Base-by-base conservation (phyloP, 192 early-diverging fungal genomes). In the Bifiguratus adelaidae region DNA sequence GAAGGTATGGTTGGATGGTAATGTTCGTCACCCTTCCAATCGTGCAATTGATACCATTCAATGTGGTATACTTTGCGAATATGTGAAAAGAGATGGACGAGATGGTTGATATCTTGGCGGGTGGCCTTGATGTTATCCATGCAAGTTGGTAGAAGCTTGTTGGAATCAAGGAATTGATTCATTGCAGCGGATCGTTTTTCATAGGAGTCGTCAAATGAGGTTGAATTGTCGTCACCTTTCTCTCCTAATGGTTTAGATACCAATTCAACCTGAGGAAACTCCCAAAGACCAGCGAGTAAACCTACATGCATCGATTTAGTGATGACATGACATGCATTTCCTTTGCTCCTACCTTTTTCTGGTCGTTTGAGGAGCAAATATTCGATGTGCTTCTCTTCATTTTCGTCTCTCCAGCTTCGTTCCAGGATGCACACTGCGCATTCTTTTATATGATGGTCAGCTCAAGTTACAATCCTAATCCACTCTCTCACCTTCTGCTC, bases 211-310 rank as follows among this genome's bases (percentile, higher is more conserved):
- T 41, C 37, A n/a, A n/a, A n/a, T n/a, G n/a, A n/a, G n/a, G n/a
- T n/a, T 12, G 24, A 5, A 21, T 28, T 49, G 12, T 19, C 4
- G 8, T 32, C 37, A 25, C 40, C 40, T 42, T 25, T 56, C 21
- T 13, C 56, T 36, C 2, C 27, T 13, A 15, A 47, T 41, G 32
- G 40, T 32, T 33, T 46, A 28, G 27, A 9, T 29, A 29, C 15
- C 9, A 65, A 53, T 18, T 71, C 70, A 1, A 68, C 49, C 0
- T 56, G 55, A 4, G 81, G 79, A 48, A 86, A 87, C 55, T 87
- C 83, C 85, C 85, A 87, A 23, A 87, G 65, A 4, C 83, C 83
- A 22, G 82, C 83, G 12, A 87, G 36, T 24, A 87, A 55, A 2
- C 85, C 58, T 61, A 38, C 16, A 28, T 19, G 3, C 60, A 54